Conservation (phyloP, 163 green algal species). For the Chlamydomonas reinhardtii region DNA sequence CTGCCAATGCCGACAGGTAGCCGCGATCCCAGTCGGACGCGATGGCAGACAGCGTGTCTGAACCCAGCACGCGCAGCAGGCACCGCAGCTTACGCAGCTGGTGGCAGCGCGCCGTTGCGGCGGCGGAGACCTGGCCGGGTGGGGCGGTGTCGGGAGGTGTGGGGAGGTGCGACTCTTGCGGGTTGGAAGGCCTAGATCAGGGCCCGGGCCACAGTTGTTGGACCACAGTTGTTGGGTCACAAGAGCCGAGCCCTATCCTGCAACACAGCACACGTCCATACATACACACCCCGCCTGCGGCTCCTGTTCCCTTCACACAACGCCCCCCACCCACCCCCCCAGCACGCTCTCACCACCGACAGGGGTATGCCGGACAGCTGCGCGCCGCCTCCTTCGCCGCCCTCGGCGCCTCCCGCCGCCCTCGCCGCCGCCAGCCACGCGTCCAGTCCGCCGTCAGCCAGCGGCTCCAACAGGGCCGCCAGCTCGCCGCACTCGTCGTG, state of each 20-base stretch:
- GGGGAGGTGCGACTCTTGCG: no score
- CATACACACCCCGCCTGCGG: no score
- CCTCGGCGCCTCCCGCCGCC: background rate
- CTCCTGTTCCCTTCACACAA: no score
- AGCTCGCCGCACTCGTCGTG: constrained; percentile 32
- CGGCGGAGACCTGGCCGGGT: background rate
- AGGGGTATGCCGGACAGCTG: constrained; percentile 30
- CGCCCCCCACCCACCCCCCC: no score
- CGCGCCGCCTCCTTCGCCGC: no score
- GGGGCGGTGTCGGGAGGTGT: background rate
- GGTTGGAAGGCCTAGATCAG: no score
- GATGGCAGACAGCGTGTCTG: constrained; percentile 1
- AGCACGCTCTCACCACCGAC: constrained; percentile 6
- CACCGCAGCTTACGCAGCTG: constrained; percentile 36
- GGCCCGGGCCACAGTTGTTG: no score
- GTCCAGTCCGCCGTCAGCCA: constrained; percentile 27
- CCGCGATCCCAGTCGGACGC: constrained; percentile 14
- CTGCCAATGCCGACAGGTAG: background rate
- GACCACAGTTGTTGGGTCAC: no score
- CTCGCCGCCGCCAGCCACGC: constrained; percentile 27
- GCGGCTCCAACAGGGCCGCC: constrained; percentile 33
- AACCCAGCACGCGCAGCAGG: constrained; percentile 17
- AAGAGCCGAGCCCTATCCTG: background rate
- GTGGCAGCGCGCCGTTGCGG: background rate
- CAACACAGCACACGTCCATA: no score